Conservation (phyloP, 2,329 filamentous ascomycete genomes). For the Nemania sp. region DNA sequence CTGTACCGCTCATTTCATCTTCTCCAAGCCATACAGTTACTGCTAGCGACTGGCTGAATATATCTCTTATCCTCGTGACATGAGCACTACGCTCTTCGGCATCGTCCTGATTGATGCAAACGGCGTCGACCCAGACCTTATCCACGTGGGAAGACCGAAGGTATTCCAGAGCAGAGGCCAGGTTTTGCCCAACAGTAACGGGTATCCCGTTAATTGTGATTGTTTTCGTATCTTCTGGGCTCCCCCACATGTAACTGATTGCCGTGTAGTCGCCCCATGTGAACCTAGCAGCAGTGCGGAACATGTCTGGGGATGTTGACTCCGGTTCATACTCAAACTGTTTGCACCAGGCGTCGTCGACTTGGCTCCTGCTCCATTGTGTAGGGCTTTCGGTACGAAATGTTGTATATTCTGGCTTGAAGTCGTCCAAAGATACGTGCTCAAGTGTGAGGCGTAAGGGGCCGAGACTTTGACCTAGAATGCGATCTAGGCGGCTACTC, state of each 20-base stretch:
- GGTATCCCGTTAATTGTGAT: background rate
- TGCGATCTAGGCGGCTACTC: background rate
- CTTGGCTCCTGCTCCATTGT: background rate
- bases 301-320: background rate
- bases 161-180: background rate
- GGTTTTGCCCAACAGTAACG: background rate
- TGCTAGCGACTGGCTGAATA: background rate
- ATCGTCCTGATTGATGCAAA: no score
- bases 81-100: background rate
- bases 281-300: background rate
- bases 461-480: background rate
- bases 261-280: background rate
- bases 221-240: background rate
- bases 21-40: background rate
- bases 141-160: background rate
- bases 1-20: background rate
- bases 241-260: background rate
- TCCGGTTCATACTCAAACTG: background rate
- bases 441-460: background rate
- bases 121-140: background rate
- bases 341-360: background rate
- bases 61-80: background rate
- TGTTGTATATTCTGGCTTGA: background rate
- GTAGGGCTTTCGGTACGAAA: background rate
- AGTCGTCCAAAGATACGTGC: background rate